Percentiles rank a stretch among this genome's conserved stretches.
phyloP scores from a whole-genome alignment of 768 basidiomycete genomes.

The Mycena maculata region DNA sequence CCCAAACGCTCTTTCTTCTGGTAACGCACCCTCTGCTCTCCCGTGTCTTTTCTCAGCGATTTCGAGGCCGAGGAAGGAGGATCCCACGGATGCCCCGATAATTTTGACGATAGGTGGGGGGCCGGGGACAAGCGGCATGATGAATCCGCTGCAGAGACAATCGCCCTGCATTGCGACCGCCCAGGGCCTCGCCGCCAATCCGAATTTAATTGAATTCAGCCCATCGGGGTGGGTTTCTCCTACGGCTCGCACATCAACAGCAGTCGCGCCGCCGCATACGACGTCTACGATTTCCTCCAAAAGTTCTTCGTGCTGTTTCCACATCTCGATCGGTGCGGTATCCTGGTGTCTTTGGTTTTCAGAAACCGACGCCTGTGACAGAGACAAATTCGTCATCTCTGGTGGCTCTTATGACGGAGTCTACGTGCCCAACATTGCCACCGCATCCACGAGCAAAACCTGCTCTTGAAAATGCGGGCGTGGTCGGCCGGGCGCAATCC shows the following conservation, averaged over 20 bases:
- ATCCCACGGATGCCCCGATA: conserved; percentile 42
- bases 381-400: not conserved
- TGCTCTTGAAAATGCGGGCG: conserved; percentile 30
- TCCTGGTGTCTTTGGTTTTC: too few species aligned
- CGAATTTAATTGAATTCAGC: conserved; percentile 41
- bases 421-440: not conserved
- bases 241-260: conserved; percentile 43
- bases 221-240: conserved; percentile 44
- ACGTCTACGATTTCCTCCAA: conserved; percentile 49
- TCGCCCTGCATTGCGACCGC: not conserved
- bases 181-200: not conserved
- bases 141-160: not conserved
- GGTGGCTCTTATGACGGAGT: conserved; percentile 1
- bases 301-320: conserved; percentile 39
- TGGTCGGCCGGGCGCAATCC: conserved; percentile 33
- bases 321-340: not conserved
- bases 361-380: not conserved
- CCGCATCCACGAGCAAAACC: conserved; percentile 39
- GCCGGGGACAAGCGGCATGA: conserved; percentile 39
- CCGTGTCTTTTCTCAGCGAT: conserved; percentile 39
- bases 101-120: conserved; percentile 51
- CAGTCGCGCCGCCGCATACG: conserved; percentile 40
- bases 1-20: conserved; percentile 41
- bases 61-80: conserved; percentile 47
- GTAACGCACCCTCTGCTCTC: conserved; percentile 7